phyloP scores from a whole-genome alignment of 768 basidiomycete genomes.

The Suillus ampliporus region DNA sequence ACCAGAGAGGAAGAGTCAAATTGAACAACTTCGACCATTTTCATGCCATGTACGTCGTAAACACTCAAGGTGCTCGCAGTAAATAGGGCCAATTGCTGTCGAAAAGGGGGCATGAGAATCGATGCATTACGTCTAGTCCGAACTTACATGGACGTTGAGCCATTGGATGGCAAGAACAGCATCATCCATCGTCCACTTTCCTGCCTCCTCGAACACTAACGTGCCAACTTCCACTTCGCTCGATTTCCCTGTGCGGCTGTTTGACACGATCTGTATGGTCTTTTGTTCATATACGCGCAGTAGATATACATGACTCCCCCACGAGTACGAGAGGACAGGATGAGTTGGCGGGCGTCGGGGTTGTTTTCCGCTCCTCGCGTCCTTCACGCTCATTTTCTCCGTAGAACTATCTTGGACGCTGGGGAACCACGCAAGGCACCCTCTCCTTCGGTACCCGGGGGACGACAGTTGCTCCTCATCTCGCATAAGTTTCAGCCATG shows the following conservation, averaged over 20 bases:
- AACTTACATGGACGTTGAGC: conserved; percentile 86
- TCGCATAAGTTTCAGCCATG: conserved; percentile 84
- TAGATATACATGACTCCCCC: conserved; percentile 74
- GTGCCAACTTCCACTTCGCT: conserved; percentile 65
- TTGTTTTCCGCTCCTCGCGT: conserved; percentile 30
- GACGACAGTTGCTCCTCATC: conserved; percentile 49
- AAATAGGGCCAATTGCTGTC: conserved; percentile 71
- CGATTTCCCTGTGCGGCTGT: conserved; percentile 63
- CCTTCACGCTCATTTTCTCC: conserved; percentile 4
- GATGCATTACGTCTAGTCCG: conserved; percentile 25
- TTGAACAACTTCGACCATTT: conserved; percentile 64
- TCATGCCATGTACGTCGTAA: conserved; percentile 63
- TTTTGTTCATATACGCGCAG: conserved; percentile 69
- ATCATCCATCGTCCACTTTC: conserved; percentile 63
- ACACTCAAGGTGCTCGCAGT: conserved; percentile 66
- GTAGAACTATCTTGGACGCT: conserved; percentile 45
- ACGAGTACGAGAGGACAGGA: conserved; percentile 84
- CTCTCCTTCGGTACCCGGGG: conserved; percentile 58
- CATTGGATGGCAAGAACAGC: conserved; percentile 81
- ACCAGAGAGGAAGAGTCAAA: conserved; percentile 63
- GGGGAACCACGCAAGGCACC: conserved; percentile 84
- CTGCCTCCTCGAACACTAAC: conserved; percentile 65
- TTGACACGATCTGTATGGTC: conserved; percentile 53
- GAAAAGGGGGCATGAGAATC: conserved; percentile 13
- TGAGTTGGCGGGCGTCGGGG: conserved; percentile 34